Conservation (phyloP, 2,329 filamentous ascomycete species). For the Teratosphaeria nubilosa region DNA sequence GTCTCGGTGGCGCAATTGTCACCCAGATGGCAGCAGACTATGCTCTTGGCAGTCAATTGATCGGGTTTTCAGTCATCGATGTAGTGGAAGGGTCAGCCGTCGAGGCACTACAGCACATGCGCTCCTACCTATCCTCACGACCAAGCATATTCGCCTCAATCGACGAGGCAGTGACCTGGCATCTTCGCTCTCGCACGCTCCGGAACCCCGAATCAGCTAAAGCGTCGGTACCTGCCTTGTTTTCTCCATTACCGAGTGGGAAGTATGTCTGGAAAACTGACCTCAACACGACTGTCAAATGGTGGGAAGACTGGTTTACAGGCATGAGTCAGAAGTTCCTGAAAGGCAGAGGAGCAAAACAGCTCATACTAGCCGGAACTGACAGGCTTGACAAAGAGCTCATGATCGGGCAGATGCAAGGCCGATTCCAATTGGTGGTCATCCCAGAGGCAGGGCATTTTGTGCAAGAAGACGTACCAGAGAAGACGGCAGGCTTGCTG, state of each 20-base stretch:
- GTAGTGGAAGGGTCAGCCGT: conserved; percentile 93
- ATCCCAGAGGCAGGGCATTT: conserved; percentile 95
- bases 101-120: conserved; percentile 90
- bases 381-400: conserved; percentile 84
- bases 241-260: conserved; percentile 34
- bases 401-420: conserved; percentile 96
- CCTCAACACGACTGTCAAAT: conserved; percentile 70
- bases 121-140: conserved; percentile 74
- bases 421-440: conserved; percentile 92
- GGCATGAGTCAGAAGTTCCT: conserved; percentile 85
- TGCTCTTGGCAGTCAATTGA: conserved; percentile 52
- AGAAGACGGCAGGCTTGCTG: conserved; percentile 74
- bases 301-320: conserved; percentile 90
- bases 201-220: conserved; percentile 74
- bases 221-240: conserved; percentile 73
- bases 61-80: conserved; percentile 85
- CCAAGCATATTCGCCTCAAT: conserved; percentile 69
- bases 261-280: conserved; percentile 79
- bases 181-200: conserved; percentile 77
- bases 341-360: conserved; percentile 67
- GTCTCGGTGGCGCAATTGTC: conserved; percentile 81
- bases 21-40: conserved; percentile 63
- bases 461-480: conserved; percentile 87
- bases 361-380: conserved; percentile 77
- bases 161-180: conserved; percentile 82